phyloP scores from a whole-genome alignment of 2,329 filamentous ascomycete species.

The Pyrenophora tritici-repentis region DNA sequence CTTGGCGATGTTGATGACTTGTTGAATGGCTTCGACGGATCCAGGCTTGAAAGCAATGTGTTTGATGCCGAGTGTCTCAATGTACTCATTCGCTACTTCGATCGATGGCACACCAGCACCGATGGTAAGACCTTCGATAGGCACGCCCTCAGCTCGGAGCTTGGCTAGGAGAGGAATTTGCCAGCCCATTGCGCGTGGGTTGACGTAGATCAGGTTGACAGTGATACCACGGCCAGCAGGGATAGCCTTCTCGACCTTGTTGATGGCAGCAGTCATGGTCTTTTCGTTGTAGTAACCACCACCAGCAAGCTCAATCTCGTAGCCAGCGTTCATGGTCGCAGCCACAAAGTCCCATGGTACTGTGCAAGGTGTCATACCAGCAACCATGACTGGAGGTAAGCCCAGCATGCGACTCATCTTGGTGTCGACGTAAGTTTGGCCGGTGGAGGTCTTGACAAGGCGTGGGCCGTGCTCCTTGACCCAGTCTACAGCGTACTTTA shows the following conservation, averaged over 20 bases:
- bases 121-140: conserved; percentile 55
- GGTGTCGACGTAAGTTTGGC: conserved; percentile 91
- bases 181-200: conserved; percentile 58
- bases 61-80: conserved; percentile 62
- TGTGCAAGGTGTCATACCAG: conserved; percentile 56
- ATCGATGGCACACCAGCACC: conserved; percentile 56
- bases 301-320: conserved; percentile 56
- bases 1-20: conserved; percentile 55
- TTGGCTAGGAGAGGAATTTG: conserved; percentile 58
- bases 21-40: conserved; percentile 52
- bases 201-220: conserved; percentile 60
- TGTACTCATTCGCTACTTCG: conserved; percentile 55
- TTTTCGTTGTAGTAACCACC: conserved; percentile 57
- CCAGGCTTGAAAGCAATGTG: conserved; percentile 57
- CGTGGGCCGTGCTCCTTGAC: conserved; percentile 96
- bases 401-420: conserved; percentile 63
- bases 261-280: conserved; percentile 53
- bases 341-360: conserved; percentile 58
- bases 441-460: conserved; percentile 84
- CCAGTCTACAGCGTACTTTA: conserved; percentile 96
- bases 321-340: conserved; percentile 59
- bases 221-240: conserved; percentile 58
- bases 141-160: conserved; percentile 53
- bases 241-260: conserved; percentile 51
- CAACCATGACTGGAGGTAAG: conserved; percentile 54